Base-by-base conservation (phyloP, 805 yeast species). In the Diddensiella caesifluorescens region DNA sequence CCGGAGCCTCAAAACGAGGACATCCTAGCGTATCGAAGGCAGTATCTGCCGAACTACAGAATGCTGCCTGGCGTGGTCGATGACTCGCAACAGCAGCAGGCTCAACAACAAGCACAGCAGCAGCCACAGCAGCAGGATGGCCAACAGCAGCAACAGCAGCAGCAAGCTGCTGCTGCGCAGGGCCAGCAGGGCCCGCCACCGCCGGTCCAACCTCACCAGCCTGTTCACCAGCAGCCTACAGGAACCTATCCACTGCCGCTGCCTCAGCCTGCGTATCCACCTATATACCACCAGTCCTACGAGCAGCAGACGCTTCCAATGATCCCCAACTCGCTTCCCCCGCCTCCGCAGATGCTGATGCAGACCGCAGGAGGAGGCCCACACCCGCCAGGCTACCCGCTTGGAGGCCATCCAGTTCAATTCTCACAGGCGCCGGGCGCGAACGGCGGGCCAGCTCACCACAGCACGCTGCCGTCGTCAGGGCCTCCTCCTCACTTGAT, bases 401-500 rank as follows among this genome's bases (percentile, higher is more conserved):
- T n/a, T n/a, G n/a, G n/a, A n/a, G n/a, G n/a, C n/a, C n/a, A n/a
- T n/a, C n/a, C n/a, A n/a, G n/a, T n/a, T n/a, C n/a, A n/a, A n/a
- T n/a, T n/a, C n/a, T n/a, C n/a, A n/a, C n/a, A n/a, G n/a, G n/a
- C n/a, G 7, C 32, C 32, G 12, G 13, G n/a, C 19, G 7, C 12
- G 5, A n/a, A 6, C 19, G 32, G 32, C 6, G 32, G 32, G n/a
- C 16, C 10, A 18, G 22, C 35, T 5, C 31, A 25, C 32, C 32
- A 30, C 26, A n/a, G 21, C 36, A 26, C 45, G 6, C 19, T 19
- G 16, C 32, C 7, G 16, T 29, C 41, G 3, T 34, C 50, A 10
- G 50, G 50, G 6, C 55, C 53, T 3, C 55, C 53, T 4, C 35
- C 50, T 5, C 53, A 51, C 29, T 44, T 50, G 18, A 49, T 51